Conservation (phyloP, 148 eudicot species). For the Fagopyrum tataricum region DNA sequence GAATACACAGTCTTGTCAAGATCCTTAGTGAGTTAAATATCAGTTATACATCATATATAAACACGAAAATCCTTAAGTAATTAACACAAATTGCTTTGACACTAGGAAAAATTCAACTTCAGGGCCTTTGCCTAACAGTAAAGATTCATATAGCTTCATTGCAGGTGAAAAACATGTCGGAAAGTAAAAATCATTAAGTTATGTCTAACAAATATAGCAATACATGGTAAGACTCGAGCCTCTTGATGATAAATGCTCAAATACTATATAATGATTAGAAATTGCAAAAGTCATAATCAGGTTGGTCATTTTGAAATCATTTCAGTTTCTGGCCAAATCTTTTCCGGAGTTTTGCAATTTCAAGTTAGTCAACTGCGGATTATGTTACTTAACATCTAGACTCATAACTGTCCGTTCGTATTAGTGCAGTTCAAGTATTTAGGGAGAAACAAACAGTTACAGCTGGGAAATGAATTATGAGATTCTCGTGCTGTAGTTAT, state of each 20-base stretch:
- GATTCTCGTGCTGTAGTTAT: too few species aligned
- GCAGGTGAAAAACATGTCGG: neutral
- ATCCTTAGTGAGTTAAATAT: constrained; percentile 13
- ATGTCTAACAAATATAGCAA: neutral
- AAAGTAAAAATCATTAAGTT: neutral
- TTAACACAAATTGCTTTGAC: neutral
- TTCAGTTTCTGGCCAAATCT: neutral
- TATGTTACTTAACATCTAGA: neutral
- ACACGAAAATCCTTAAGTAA: neutral
- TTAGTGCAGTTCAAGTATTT: neutral
- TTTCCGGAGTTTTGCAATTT: neutral
- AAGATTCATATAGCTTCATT: neutral
- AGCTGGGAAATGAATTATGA: neutral
- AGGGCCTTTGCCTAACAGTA: neutral
- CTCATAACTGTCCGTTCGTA: neutral
- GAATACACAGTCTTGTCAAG: constrained; percentile 32
- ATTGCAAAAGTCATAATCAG: too few species aligned
- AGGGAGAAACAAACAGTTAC: neutral
- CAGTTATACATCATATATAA: neutral
- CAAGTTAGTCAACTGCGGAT: neutral
- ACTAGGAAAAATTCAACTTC: neutral
- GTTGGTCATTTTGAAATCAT: neutral
- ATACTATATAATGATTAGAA: neutral
- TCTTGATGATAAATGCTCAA: neutral
- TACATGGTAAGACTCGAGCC: neutral